A percentile compares a stretch with the other conserved stretches of the same genome.
phyloP scores from a whole-genome alignment of 208 protist genomes.

The Herpetomonas samuelpessoai region DNA sequence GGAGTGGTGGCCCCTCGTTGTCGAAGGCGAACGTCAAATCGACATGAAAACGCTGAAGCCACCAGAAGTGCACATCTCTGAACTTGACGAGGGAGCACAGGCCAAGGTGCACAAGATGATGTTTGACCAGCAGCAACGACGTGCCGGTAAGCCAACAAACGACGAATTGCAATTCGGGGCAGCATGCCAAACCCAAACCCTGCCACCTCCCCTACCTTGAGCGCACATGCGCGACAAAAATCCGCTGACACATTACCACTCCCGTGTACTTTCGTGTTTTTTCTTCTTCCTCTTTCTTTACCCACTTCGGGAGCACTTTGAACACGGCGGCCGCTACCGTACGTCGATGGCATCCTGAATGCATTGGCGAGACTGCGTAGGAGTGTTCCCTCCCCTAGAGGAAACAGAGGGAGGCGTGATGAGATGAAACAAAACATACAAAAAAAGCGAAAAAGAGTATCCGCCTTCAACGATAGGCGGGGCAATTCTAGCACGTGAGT shows the following conservation, averaged over 20 bases:
- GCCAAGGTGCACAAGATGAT: conserved; percentile 91
- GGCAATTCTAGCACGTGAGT: too few relatives aligned
- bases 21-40: conserved; percentile 66
- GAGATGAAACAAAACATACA: too few relatives aligned
- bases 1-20: conserved; percentile 88
- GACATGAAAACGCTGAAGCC: conserved; percentile 89
- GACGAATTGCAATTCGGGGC: neutral
- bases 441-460: too few relatives aligned
- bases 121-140: conserved; percentile 86
- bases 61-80: conserved; percentile 63
- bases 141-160: neutral
- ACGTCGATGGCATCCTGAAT: too few relatives aligned
- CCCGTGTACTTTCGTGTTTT: too few relatives aligned
- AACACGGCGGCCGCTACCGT: too few relatives aligned
- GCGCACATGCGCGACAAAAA: too few relatives aligned
- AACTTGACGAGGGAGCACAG: conserved; percentile 79
- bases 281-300: conserved; percentile 2
- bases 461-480: too few relatives aligned
- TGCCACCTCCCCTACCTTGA: neutral
- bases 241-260: too few relatives aligned
- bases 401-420: too few relatives aligned
- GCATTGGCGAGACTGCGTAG: too few relatives aligned
- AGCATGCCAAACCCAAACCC: neutral
- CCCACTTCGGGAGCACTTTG: neutral
- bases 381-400: too few relatives aligned